A percentile compares a stretch with the other conserved stretches of the same genome.
Evolutionary conservation across 1,284 basidiomycete species (phyloP).

Genomic region (Ceratobasidium sp.): DNA sequence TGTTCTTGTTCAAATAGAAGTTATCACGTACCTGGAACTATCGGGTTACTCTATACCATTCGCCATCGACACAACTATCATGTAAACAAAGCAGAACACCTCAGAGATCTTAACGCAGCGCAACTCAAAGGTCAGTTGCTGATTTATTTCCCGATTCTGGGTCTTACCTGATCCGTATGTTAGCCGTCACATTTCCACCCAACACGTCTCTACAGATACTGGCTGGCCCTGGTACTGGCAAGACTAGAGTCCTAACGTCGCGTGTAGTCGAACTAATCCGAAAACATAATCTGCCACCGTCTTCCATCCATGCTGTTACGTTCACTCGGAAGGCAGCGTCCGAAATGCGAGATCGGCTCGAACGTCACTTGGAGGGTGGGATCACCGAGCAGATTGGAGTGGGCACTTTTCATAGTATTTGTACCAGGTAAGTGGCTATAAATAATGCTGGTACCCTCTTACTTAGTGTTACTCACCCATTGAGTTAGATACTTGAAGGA

Average conservation of each 20-base stretch:
- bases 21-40: too few species aligned
- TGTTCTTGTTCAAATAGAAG: too few species aligned
- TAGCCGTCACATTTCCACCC: constrained; percentile 15
- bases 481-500: constrained; percentile 70
- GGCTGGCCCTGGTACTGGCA: constrained; percentile 50
- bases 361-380: constrained; percentile 39
- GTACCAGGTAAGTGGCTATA: constrained; percentile 64
- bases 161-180: background rate
- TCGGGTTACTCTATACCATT: too few species aligned
- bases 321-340: constrained; percentile 92
- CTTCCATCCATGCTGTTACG: constrained; percentile 82
- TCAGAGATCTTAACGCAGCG: constrained; percentile 5
- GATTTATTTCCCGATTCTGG: background rate
- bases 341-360: constrained; percentile 86
- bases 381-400: background rate
- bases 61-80: too few species aligned
- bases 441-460: too few species aligned
- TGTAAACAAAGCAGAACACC: background rate
- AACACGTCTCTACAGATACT: constrained; percentile 23
- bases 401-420: constrained; percentile 84
- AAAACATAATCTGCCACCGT: constrained; percentile 68
- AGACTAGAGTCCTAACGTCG: constrained; percentile 77
- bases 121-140: background rate
- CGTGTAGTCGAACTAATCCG: constrained; percentile 83
- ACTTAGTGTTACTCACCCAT: too few species aligned